These are phyloP conservation scores for Starmerella gropengiesseri DNA, from an alignment of 805 yeast species.

Conservation along the genomic window DNA sequence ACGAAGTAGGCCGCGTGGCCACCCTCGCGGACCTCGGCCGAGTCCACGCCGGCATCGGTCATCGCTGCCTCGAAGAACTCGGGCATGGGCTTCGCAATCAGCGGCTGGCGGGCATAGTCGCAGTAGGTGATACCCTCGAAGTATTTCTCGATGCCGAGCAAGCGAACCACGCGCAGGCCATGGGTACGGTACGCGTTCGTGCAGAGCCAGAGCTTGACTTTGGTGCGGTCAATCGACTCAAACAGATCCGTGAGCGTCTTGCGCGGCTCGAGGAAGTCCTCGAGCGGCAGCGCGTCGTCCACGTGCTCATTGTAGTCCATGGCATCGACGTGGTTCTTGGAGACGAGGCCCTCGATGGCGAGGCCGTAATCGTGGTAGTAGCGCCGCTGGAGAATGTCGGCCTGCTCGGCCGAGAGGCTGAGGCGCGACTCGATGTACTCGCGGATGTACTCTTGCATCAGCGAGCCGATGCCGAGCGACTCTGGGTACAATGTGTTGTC, in stretches of 20 bases:
- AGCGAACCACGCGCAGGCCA: constrained; percentile 65
- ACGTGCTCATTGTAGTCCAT: constrained; percentile 77
- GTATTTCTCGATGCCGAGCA: constrained; percentile 81
- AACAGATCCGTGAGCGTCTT: constrained; percentile 29
- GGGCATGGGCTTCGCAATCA: constrained; percentile 83
- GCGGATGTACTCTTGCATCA: constrained; percentile 81
- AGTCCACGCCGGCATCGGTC: constrained; percentile 47
- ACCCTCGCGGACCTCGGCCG: constrained; percentile 2
- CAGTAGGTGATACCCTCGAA: constrained; percentile 93
- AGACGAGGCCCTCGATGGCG: constrained; percentile 79
- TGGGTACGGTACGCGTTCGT: constrained; percentile 92
- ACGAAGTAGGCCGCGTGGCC: constrained; percentile 43
- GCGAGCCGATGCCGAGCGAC: constrained; percentile 63
- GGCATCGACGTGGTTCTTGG: constrained; percentile 63
- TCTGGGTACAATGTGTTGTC: constrained; percentile 82
- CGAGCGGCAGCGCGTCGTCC: constrained; percentile 85
- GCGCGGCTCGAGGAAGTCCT: constrained; percentile 56
- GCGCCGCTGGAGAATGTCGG: constrained; percentile 53
- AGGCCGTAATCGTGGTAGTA: constrained; percentile 84
- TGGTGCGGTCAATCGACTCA: constrained; percentile 33
- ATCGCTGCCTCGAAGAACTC: constrained; percentile 49
- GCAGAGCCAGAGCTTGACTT: constrained; percentile 75
- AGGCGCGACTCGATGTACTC: constrained; percentile 62
- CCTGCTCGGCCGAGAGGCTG: constrained; percentile 56
- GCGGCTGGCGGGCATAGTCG: constrained; percentile 54